Base-by-base conservation (phyloP, 2,329 filamentous ascomycete species). In the Microcyclosporella mali region DNA sequence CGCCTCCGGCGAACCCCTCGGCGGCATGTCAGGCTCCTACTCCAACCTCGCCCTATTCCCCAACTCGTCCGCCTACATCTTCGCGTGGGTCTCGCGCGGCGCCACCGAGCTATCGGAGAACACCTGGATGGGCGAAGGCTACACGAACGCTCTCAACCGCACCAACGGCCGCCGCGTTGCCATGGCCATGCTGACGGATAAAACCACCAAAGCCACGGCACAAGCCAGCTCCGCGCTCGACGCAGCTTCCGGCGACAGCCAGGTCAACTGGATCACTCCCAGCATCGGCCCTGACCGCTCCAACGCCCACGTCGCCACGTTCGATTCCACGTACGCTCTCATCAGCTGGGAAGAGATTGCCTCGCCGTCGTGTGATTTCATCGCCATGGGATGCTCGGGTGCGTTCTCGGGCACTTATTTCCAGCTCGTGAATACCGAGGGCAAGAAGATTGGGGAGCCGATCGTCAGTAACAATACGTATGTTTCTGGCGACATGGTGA, bases 1-100 rank as follows among this genome's bases (percentile, higher is more conserved):
- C 30, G 76, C 61, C 4, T 70, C 67, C 31, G 75, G 75, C 36
- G 78, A 81, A 59, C 65, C 76, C 19, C 48, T 80, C 71, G 78
- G 78, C 31, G 78, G 78, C 40, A 81, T 78, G 74, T 68, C 70
- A n/a, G 78, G 78, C 21, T 79, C 75, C 2, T 82, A 79, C 66
- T 78, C 73, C 52, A 66, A 64, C 6, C 70, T 82, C 15, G 73
- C 72, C 10, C 71, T 72, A 4, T 79, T 80, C 62, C 61, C 70
- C 33, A 67, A 65, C 44, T 68, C 67, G 15, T 67, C 69, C 40
- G 65, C 67, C 1, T 81, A 81, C 60, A 76, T 81, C 63, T 78
- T 81, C 58, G 67, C 77, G 15, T 82, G 78, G 78, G 74, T 78
- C 12, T 79, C 78, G 0, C 74, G 78, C 14, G 78, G 78, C 17